Evolutionary conservation across 768 basidiomycete genomes (phyloP), one percentile per base, ranked within the genome.

Genomic region (Fistulinella prunicolor): DNA sequence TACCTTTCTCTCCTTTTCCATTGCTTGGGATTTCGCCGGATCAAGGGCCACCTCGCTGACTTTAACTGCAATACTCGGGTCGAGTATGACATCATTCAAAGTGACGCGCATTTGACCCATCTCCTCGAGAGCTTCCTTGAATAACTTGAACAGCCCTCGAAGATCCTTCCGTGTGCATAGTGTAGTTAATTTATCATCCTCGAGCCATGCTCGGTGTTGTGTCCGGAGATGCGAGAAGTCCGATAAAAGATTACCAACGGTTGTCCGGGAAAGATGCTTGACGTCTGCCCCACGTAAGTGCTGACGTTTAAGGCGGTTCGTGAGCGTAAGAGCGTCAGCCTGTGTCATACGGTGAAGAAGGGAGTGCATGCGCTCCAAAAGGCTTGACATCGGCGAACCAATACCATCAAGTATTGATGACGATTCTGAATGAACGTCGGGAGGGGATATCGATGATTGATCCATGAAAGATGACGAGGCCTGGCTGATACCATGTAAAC

Each of bases 241-340:
- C 21, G 75, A 68, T 13, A 92, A 60, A 42, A 99, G 82, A 42
- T 77, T 76, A 48, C 79, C 78, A 49, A 98, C 76, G 0, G 93
- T 96, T 21, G 79, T 80, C 38, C 86, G 82, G 0, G 93, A 94
- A 16, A 98, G 76, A 63, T 96, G 87, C 24, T 82, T 80, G 24
- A 97, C 78, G 56, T 96, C 93, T 9, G 91, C 87, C 20, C 86
- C 86, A 49, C 80, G 80, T 17, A 98, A 75, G 58, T 94, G 82
- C 57, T 97, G 94, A 47, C 93, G 85, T 67, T 91, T 94, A 22
- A 98, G 73, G 22, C 96, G 84, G 54, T 88, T 89, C 26, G 90
- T 91, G 35, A 98, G 73, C 2, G 91, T 93, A 19, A 86, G 74
- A 2, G 94, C 85, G 56, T 98, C 94, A 1, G 94, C 85, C 53